Conservation (phyloP, 768 basidiomycete genomes). For the Nevesoporus exiguus region DNA sequence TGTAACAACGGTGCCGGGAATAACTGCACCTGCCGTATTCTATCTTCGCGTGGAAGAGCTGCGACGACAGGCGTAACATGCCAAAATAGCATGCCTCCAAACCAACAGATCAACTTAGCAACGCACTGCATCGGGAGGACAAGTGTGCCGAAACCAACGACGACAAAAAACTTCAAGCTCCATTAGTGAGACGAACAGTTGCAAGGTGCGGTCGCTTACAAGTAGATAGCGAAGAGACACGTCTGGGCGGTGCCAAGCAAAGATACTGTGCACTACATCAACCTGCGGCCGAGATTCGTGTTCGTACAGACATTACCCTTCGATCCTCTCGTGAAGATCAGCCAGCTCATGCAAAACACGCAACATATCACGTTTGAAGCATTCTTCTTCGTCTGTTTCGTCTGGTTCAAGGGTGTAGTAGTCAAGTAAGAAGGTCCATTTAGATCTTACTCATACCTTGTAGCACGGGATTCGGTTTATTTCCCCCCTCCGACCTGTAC, state of each 20-base stretch:
- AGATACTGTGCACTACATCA: slow-evolving; percentile 41
- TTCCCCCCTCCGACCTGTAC: slow-evolving; percentile 37
- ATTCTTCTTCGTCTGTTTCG: slow-evolving; percentile 31
- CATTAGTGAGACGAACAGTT: slow-evolving; percentile 1
- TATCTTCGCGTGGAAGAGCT: slow-evolving; percentile 45
- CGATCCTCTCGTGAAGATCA: slow-evolving; percentile 61
- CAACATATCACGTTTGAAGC: slow-evolving; percentile 42
- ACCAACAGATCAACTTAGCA: slow-evolving; percentile 44
- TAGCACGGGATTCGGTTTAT: slow-evolving; percentile 28
- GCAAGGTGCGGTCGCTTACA: slow-evolving; percentile 32
- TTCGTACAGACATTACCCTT: slow-evolving; percentile 44
- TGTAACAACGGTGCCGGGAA: background rate
- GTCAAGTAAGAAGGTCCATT: background rate
- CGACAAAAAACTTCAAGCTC: slow-evolving; percentile 33
- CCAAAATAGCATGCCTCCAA: slow-evolving; percentile 57
- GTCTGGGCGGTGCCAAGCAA: slow-evolving; percentile 59
- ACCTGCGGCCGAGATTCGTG: background rate
- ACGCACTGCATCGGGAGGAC: slow-evolving; percentile 50
- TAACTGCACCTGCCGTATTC: slow-evolving; percentile 39
- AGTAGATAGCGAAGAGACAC: slow-evolving; percentile 47
- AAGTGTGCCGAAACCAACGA: slow-evolving; percentile 37
- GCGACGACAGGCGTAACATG: slow-evolving; percentile 56
- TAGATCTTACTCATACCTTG: slow-evolving; percentile 6
- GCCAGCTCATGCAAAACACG: slow-evolving; percentile 45
- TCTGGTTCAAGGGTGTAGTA: background rate